Evolutionary conservation across 2,329 filamentous ascomycete genomes (phyloP), one percentile per base, ranked within the genome.

Genomic region (Colletotrichum phormii): DNA sequence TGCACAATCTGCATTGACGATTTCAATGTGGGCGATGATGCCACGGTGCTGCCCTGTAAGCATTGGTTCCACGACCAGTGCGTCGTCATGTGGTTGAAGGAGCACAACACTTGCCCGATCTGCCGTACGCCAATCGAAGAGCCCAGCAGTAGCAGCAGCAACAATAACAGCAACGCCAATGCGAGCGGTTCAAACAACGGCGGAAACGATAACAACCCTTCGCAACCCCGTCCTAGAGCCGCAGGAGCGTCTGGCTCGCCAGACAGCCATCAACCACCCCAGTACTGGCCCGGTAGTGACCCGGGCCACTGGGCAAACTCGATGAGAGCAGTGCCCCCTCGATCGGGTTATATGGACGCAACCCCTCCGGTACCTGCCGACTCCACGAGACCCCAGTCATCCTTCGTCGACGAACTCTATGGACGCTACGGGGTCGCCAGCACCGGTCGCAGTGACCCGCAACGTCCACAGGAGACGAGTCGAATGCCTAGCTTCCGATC

Each of bases 1-100:
- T 99, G 97, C 81, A 95, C 94, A 46, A 98, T 99, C 71, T 99
- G 97, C 82, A 97, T 98, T 86, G 95, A 98, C 67, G 90, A 94
- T 33, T 92, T 97, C 74, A 87, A 90, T 31, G 79, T 93, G 46
- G 93, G 91, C 12, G 91, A 94, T 35, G 91, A 94, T 79, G 94
- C 96, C 5, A 89, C 93, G 0, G 88, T 92, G 58, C 83, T 99
- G 63, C 95, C 95, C 0, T 99, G 97, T 83, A 93, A 91, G 72
- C 97, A 99, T 79, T 98, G 95, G 94, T 98, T 98, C 81, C 96
- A 98, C 79, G 92, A 92, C 71, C 86, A 89, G 31, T 98, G 96
- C 78, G 93, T 97, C 42, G 88, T 91, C 29, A 87, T 93, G 62
- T 98, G 96, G 96, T 84, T 98, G 64, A 90, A 89, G 77, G 94